Evolutionary conservation across 768 basidiomycete genomes (phyloP).

Genomic region (Calocybe indica): DNA sequence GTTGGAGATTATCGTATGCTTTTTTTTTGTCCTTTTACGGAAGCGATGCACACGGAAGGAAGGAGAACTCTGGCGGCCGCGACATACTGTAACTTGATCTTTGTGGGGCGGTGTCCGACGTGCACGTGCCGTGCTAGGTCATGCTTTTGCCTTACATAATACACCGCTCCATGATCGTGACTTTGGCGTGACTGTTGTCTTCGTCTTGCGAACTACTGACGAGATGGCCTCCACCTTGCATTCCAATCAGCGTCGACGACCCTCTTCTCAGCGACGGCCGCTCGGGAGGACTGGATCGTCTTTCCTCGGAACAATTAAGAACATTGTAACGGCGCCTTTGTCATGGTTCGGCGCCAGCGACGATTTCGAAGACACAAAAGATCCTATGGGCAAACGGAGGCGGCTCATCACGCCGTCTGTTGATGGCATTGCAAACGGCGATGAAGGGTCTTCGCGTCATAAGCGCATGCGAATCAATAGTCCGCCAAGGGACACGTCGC

Average conservation of each 20-base stretch:
- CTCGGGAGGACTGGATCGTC: constrained; percentile 51
- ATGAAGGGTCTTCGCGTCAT: constrained; percentile 24
- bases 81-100: no score
- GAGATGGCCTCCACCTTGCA: constrained; percentile 29
- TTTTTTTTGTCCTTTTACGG: no score
- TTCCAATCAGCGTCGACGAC: constrained; percentile 20
- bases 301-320: constrained; percentile 57
- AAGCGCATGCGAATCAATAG: constrained; percentile 54
- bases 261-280: constrained; percentile 23
- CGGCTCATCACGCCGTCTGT: constrained; percentile 27
- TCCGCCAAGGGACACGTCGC: constrained; percentile 32
- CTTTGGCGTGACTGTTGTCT: constrained; percentile 16
- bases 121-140: no score
- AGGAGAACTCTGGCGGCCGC: no score
- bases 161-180: no score
- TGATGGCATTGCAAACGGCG: constrained; percentile 25
- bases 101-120: no score
- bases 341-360: constrained; percentile 49
- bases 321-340: constrained; percentile 59
- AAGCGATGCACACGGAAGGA: no score
- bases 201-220: constrained; percentile 25
- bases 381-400: constrained; percentile 51
- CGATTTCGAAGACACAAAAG: constrained; percentile 41
- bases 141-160: no score
- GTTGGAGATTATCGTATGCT: no score